Base-by-base conservation (phyloP, 225 moss, liverwort and hornwort genomes). In the Polytrichum formosum region DNA sequence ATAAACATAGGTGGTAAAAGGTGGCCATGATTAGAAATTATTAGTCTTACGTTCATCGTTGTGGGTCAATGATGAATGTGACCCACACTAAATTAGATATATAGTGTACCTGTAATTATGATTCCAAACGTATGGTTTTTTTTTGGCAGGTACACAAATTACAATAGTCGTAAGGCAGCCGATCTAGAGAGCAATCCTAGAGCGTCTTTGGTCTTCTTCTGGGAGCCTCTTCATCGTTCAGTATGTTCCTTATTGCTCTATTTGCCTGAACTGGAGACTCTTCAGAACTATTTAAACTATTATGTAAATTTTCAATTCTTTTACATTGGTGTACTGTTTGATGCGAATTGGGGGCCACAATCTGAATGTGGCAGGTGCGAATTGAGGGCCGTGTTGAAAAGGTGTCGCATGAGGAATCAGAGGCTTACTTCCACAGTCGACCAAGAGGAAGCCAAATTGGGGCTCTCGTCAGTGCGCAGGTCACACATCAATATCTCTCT, bases 371-470 rank as follows among this genome's bases (percentile, higher is more conserved):
- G 23, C 80, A 97, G 96, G 89, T 98, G 71, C 94, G 94, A 16
- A 68, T 98, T 30, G 94, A 94, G 79, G 98, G 98, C 27, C 54
- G 54, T 65, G 85, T 92, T 53, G 85, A 88, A 67, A 92, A 82
- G 73, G 87, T 98, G 23, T 67, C 87, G 23, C 56, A 81, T 27
- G 71, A 87, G 70, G 98, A 98, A 80, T 94, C 98, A 7, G 91
- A 94, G 64, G 33, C 82, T 13, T 98, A 98, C 73, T 98, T 98
- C 75, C 90, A 87, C 68, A 92, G 88, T 72, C 90, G 94, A 53
- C 98, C 94, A 23, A 80, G 90, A 83, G 98, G 98, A 72, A 98
- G 98, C 81, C 98, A 94, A 76, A 74, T 98, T 61, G 98, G 98
- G 28, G 94, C 98, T 65, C 81, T 91, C 55, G 98, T 88, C 70